A percentile compares a stretch with the other conserved stretches of the same genome.
Evolutionary conservation across 176 grass and related monocot species (phyloP).

Genomic region (Chrysopogon serrulatus): DNA sequence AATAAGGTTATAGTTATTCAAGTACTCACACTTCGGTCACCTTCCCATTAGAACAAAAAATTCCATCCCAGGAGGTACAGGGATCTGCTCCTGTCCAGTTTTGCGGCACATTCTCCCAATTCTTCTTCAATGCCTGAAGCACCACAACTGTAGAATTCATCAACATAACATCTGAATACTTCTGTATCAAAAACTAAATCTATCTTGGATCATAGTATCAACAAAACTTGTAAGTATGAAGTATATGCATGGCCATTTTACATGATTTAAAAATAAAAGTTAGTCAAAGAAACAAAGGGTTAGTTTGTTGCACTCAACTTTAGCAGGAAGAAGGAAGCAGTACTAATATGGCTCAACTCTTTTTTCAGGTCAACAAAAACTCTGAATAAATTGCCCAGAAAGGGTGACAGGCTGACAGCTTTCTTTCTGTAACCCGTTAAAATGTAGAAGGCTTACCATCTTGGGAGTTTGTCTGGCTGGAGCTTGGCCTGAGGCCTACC

Average conservation of each 20-base stretch:
- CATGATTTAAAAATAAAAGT: conserved; percentile 3
- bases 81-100: conserved; percentile 67
- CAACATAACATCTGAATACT: conserved; percentile 4
- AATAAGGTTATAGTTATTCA: conserved; percentile 17
- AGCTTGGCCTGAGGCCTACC: conserved; percentile 26
- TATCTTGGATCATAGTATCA: conserved; percentile 11
- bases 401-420: background rate
- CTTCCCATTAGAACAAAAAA: conserved; percentile 56
- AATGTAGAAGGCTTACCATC: conserved; percentile 59
- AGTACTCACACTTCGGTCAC: conserved; percentile 57
- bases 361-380: conserved; percentile 1
- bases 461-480: conserved; percentile 45
- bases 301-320: background rate
- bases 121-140: conserved; percentile 46
- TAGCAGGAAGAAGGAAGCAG: background rate
- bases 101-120: conserved; percentile 66
- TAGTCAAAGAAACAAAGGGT: background rate
- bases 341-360: conserved; percentile 4
- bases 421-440: background rate
- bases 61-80: conserved; percentile 79
- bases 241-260: background rate
- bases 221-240: background rate
- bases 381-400: background rate
- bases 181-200: background rate
- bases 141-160: conserved; percentile 46